These are phyloP conservation scores for Raphanus raphanistrum DNA, from an alignment of 345 rosid species.

Conservation along the genomic window DNA sequence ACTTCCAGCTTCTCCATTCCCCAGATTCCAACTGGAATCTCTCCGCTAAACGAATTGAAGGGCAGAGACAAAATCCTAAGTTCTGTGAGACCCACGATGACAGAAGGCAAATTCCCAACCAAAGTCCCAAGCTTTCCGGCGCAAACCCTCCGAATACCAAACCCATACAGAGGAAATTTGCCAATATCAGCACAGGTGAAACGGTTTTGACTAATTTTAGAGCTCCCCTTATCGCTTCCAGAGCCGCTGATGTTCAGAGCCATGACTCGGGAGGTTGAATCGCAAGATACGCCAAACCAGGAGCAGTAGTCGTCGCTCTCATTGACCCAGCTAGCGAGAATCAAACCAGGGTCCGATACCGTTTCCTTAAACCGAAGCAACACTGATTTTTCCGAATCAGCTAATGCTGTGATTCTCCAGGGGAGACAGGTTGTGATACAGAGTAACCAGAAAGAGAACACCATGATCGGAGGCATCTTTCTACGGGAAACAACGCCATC, in stretches of 20 bases:
- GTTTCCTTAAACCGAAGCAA: constrained; percentile 69
- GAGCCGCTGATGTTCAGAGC: constrained; percentile 71
- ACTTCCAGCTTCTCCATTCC: constrained; percentile 75
- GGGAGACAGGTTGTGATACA: constrained; percentile 29
- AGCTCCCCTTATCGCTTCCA: constrained; percentile 50
- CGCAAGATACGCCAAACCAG: constrained; percentile 77
- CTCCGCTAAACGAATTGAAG: constrained; percentile 67
- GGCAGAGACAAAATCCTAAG: constrained; percentile 79
- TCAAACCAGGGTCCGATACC: constrained; percentile 60
- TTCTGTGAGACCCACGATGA: constrained; percentile 53
- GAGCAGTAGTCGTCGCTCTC: constrained; percentile 51
- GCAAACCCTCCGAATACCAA: constrained; percentile 69
- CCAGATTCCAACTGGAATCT: constrained; percentile 72
- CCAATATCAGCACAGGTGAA: constrained; percentile 56
- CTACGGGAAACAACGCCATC: neutral
- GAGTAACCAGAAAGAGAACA: constrained; percentile 37
- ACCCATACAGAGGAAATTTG: constrained; percentile 68
- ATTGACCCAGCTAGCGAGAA: constrained; percentile 63
- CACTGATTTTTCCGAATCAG: constrained; percentile 60
- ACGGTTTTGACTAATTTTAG: constrained; percentile 33
- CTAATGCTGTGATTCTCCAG: constrained; percentile 30
- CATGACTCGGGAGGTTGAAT: constrained; percentile 55
- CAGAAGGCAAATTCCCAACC: constrained; percentile 57
- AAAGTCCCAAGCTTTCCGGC: constrained; percentile 50
- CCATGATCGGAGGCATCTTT: neutral